phyloP scores from a whole-genome alignment of 2,329 filamentous ascomycete species.

The Ceratocystis eucalypticola region DNA sequence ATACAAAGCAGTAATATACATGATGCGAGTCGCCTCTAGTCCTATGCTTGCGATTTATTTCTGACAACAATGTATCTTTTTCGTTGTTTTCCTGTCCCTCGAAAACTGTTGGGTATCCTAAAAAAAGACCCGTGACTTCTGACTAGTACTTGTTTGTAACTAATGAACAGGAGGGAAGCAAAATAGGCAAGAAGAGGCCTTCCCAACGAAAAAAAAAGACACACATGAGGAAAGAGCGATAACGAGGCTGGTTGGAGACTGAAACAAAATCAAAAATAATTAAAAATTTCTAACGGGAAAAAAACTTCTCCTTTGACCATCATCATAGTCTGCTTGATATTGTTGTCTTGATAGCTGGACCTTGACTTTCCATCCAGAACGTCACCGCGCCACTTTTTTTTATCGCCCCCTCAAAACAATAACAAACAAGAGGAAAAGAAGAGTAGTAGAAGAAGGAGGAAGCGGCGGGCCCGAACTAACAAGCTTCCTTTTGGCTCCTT shows the following conservation, averaged over 20 bases:
- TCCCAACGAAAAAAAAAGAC: no score
- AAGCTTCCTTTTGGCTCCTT: slow-evolving; percentile 7
- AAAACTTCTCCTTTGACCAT: neutral
- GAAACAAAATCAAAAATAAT: no score
- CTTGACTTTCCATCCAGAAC: neutral
- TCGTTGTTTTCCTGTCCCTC: neutral
- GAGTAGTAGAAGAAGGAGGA: neutral
- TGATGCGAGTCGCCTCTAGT: neutral
- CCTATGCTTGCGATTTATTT: neutral
- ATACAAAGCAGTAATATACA: neutral
- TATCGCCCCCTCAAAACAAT: slow-evolving; percentile 1
- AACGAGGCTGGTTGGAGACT: no score
- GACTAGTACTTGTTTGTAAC: neutral
- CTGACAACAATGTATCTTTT: neutral
- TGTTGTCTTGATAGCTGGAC: neutral
- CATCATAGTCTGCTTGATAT: neutral
- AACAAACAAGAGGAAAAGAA: slow-evolving; percentile 1
- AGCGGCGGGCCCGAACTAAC: slow-evolving; percentile 13
- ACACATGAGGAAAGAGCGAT: no score
- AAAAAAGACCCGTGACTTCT: neutral
- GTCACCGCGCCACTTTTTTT: slow-evolving; percentile 5
- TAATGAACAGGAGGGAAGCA: no score
- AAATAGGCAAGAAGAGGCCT: no score
- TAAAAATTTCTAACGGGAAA: neutral
- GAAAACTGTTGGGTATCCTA: neutral